Percentiles rank a stretch among this genome's conserved stretches.
Evolutionary conservation across 1,284 basidiomycete species (phyloP).

Genomic region (Amylostereum areolatum): DNA sequence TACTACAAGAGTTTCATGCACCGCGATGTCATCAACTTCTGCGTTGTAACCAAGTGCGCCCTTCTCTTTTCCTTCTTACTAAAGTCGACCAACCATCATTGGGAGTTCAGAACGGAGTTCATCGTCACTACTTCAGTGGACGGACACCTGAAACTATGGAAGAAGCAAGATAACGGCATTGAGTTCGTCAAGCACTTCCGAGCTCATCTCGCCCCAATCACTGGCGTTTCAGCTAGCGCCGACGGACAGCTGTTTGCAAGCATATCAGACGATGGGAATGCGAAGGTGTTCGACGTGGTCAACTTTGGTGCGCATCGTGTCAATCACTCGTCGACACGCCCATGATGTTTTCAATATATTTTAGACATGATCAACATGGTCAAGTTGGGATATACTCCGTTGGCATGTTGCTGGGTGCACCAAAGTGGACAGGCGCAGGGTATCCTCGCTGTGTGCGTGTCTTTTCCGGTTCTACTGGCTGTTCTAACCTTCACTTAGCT

Average conservation of each 20-base stretch:
- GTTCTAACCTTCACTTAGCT: slow-evolving; percentile 39
- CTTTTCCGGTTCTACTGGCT: slow-evolving; percentile 3
- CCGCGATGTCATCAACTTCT: slow-evolving; percentile 86
- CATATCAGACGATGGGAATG: slow-evolving; percentile 77
- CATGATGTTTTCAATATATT: slow-evolving; percentile 8
- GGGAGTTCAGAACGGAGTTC: slow-evolving; percentile 72
- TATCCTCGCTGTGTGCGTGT: slow-evolving; percentile 78
- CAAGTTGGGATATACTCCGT: slow-evolving; percentile 79
- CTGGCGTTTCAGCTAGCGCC: slow-evolving; percentile 80
- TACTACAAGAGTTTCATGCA: slow-evolving; percentile 99
- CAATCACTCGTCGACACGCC: slow-evolving; percentile 5
- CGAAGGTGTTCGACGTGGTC: slow-evolving; percentile 95
- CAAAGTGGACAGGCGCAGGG: slow-evolving; percentile 81
- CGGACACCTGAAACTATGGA: slow-evolving; percentile 97
- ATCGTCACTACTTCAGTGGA: slow-evolving; percentile 92
- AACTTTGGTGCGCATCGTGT: slow-evolving; percentile 78
- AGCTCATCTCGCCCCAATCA: slow-evolving; percentile 81
- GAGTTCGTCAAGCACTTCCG: slow-evolving; percentile 95
- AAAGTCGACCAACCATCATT: neutral
- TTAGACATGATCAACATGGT: slow-evolving; percentile 99
- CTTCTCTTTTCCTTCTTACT: slow-evolving; percentile 6
- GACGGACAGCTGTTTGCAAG: slow-evolving; percentile 93
- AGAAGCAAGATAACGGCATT: slow-evolving; percentile 90
- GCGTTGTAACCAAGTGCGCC: slow-evolving; percentile 75
- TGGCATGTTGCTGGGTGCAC: slow-evolving; percentile 93